These are phyloP conservation scores for Knoxia roxburghii DNA, from an alignment of 257 asterid species.

Conservation along the genomic window DNA sequence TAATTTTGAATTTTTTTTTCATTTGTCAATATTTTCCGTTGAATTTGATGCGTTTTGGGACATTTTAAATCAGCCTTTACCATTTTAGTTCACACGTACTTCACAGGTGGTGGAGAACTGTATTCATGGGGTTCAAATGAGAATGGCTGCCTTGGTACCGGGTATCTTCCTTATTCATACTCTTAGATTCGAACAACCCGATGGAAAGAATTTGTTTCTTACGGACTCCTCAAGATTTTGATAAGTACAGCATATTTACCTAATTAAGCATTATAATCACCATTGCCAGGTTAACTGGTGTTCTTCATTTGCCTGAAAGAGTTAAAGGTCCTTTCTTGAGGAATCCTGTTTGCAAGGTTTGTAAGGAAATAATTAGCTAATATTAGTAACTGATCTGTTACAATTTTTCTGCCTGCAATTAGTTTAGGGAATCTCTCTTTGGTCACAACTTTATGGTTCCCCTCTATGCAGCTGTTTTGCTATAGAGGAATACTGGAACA, in stretches of 20 bases:
- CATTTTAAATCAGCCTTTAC: not conserved
- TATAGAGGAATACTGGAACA: not conserved
- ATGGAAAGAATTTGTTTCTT: slow-evolving; percentile 6
- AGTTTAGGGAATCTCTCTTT: too few relatives aligned
- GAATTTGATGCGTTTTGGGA: too few relatives aligned
- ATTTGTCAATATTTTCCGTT: not conserved
- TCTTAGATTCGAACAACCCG: slow-evolving; percentile 1
- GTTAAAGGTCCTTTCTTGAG: slow-evolving; percentile 71
- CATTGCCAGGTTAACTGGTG: slow-evolving; percentile 54
- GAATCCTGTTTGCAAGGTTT: slow-evolving; percentile 68
- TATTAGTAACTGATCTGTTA: not conserved
- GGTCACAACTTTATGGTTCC: not conserved
- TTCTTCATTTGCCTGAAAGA: slow-evolving; percentile 74
- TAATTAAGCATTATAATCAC: slow-evolving; percentile 18
- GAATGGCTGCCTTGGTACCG: slow-evolving; percentile 94
- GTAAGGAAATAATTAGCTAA: slow-evolving; percentile 13
- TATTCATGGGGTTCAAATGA: slow-evolving; percentile 95
- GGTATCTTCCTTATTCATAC: slow-evolving; percentile 41
- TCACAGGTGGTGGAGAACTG: slow-evolving; percentile 75
- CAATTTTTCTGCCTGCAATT: not conserved
- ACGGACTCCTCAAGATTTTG: not conserved
- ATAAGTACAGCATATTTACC: not conserved
- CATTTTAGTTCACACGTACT: not conserved
- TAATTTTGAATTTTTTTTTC: not conserved
- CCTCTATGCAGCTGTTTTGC: too few relatives aligned